phyloP scores from a whole-genome alignment of 2,329 filamentous ascomycete species.

The Didymella lethalis region DNA sequence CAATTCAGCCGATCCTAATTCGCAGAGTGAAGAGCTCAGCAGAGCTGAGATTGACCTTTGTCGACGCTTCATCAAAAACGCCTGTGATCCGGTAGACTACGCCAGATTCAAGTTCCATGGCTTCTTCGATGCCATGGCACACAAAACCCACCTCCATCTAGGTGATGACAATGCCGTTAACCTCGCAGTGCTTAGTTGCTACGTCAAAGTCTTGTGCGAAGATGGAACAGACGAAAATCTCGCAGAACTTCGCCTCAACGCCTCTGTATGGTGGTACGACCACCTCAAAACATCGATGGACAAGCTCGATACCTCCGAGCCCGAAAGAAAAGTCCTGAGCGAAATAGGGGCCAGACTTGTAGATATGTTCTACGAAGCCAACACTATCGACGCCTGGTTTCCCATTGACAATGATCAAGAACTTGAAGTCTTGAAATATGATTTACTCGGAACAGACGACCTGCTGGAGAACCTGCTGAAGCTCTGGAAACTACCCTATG shows the following conservation, averaged over 20 bases:
- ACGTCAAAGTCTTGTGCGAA: not conserved
- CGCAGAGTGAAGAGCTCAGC: conserved; percentile 1
- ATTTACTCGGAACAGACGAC: too few relatives aligned
- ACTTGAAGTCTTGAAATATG: not conserved
- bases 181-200: conserved; percentile 1
- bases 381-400: conserved; percentile 5
- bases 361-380: conserved; percentile 5
- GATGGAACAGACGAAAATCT: not conserved
- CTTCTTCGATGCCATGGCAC: conserved; percentile 22
- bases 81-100: conserved; percentile 16
- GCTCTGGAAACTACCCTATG: too few relatives aligned
- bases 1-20: not conserved
- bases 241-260: conserved; percentile 4
- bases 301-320: conserved; percentile 14
- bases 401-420: too few relatives aligned
- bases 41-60: conserved; percentile 19
- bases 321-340: conserved; percentile 4
- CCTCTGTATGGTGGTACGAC: conserved; percentile 20
- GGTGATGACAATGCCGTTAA: not conserved
- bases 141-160: conserved; percentile 17
- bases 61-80: conserved; percentile 18
- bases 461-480: too few relatives aligned
- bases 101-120: conserved; percentile 22
- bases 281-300: conserved; percentile 16
- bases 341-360: not conserved